Base-by-base conservation (phyloP, 1,139 yeast genomes). In the Casaregolazyma suthepensis region DNA sequence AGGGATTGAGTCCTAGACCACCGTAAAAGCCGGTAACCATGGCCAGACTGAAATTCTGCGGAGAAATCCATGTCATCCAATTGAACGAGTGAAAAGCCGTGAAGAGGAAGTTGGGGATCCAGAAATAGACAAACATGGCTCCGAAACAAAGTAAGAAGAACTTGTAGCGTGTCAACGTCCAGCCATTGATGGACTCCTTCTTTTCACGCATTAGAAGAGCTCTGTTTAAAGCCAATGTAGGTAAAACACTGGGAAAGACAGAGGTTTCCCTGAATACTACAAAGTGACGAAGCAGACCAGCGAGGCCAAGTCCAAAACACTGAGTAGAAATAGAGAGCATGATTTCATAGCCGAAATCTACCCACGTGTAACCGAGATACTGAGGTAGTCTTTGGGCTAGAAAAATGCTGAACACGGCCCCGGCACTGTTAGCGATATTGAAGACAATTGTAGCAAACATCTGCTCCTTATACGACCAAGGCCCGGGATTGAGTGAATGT, bases 391-490 rank as follows among this genome's bases (percentile, higher is more conserved):
- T 48, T 40, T 51, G 54, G 10, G 45, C 49, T n/a, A 46, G 50
- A 31, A 50, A 48, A 22, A 38, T 47, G 44, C 51, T 52, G 50
- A 43, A 51, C 7, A 44, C 46, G 15, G 48, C 43, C 9, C 49
- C 51, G 23, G 54, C 38, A 22, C 38, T 40, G 45, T 47, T 51
- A 1, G 52, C 55, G 18, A 55, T 55, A 18, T 51, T 51, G 59
- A 75, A 74, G 58, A 76, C 68, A 45, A 78, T 53, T 4, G 85
- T 78, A 2, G 81, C 73, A 57, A 81, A 71, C 83, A 82, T 81
- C 71, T 85, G 88, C 63, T 85, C 93, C 67, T 86, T 85, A 62
- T 73, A 76, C 31, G 77, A 72, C 87, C 88, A 85, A 5, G 82
- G 82, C 7, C 85, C 85, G 1, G 84, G 83, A 66, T 83, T 76